Conservation (phyloP, 2,329 filamentous ascomycete species). For the Orbilia brochopaga region DNA sequence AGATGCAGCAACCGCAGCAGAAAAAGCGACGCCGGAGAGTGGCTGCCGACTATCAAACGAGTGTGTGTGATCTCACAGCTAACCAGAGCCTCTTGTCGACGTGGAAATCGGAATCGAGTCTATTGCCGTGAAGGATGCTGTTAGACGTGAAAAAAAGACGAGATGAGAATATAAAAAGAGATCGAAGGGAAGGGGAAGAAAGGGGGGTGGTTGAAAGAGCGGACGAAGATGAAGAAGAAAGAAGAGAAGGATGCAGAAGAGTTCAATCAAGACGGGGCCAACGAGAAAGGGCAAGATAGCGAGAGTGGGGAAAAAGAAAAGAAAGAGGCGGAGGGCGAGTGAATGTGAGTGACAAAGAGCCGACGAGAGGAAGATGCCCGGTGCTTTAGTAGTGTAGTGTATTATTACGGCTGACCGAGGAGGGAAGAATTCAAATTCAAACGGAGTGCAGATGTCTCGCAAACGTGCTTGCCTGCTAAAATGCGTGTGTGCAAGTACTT, state of each 20-base stretch:
- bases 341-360: neutral
- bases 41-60: conserved; percentile 41
- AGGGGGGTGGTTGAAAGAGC: neutral
- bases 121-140: conserved; percentile 19
- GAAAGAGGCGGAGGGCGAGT: neutral
- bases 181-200: conserved; percentile 7
- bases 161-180: too few species aligned
- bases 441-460: conserved; percentile 3
- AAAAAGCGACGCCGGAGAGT: conserved; percentile 6
- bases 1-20: conserved; percentile 28
- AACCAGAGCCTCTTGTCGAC: conserved; percentile 51
- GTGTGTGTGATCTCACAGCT: conserved; percentile 50
- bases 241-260: conserved; percentile 13
- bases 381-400: too few species aligned
- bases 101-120: conserved; percentile 29
- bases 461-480: neutral
- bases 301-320: conserved; percentile 6
- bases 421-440: too few species aligned
- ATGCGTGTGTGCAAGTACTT: neutral
- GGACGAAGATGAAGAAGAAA: conserved; percentile 13
- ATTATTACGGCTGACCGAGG: too few species aligned
- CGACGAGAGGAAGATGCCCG: neutral
- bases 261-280: neutral
- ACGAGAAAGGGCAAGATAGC: conserved; percentile 4
- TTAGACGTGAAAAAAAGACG: conserved; percentile 30